These are phyloP conservation scores for Yarrowia porcina DNA, from an alignment of 805 yeast genomes.

Conservation along the genomic window DNA sequence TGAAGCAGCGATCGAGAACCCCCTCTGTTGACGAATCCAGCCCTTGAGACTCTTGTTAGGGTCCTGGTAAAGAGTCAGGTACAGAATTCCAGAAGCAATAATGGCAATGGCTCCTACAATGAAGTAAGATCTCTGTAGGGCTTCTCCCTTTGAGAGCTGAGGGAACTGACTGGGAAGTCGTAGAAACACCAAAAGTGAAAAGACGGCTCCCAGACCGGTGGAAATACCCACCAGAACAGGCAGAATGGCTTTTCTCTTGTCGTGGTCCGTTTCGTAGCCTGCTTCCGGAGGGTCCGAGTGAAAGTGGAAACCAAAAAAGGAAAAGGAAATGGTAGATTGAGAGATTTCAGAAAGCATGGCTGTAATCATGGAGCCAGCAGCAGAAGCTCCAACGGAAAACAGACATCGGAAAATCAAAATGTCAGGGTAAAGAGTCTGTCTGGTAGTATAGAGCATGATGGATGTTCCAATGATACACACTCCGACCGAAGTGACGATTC, in stretches of 20 bases:
- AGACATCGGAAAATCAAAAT: constrained; percentile 50
- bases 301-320: constrained; percentile 36
- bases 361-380: constrained; percentile 55
- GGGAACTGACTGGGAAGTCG: constrained; percentile 56
- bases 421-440: constrained; percentile 47
- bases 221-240: constrained; percentile 61
- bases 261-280: constrained; percentile 28
- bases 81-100: constrained; percentile 38
- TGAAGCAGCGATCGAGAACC: constrained; percentile 36
- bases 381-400: constrained; percentile 60
- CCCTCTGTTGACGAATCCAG: constrained; percentile 35
- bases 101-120: constrained; percentile 48
- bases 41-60: constrained; percentile 36
- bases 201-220: constrained; percentile 66
- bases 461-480: constrained; percentile 48
- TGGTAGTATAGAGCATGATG: constrained; percentile 50
- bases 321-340: constrained; percentile 18
- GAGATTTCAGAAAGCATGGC: constrained; percentile 56
- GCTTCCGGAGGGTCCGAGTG: constrained; percentile 30
- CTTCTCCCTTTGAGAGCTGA: constrained; percentile 40
- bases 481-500: constrained; percentile 50
- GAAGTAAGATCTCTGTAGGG: constrained; percentile 49
- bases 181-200: constrained; percentile 53
- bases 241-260: constrained; percentile 49
- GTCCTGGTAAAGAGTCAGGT: constrained; percentile 42